These are phyloP conservation scores for Mucor sp. DNA, from an alignment of 371 early-diverging fungal genomes.

Conservation along the genomic window DNA sequence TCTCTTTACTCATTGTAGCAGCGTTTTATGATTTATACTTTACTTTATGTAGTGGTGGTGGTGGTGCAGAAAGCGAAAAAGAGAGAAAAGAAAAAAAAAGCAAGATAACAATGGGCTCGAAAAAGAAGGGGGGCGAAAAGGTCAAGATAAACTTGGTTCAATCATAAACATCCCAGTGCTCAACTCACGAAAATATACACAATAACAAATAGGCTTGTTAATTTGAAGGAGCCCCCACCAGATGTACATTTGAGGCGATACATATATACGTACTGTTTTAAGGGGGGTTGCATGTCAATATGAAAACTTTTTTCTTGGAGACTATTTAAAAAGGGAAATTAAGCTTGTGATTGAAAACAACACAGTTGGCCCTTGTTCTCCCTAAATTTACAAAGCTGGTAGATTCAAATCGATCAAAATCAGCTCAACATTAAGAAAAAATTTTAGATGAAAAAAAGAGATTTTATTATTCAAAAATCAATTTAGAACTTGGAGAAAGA, in stretches of 20 bases:
- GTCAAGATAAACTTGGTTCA: slow-evolving; percentile 1
- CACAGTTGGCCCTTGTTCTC: not conserved
- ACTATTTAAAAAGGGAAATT: not conserved
- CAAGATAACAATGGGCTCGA: not conserved
- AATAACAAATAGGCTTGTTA: slow-evolving; percentile 4
- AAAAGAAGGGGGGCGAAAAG: not conserved
- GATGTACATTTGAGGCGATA: not conserved
- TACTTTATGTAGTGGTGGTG: no score
- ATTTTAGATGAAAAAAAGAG: slow-evolving; percentile 1
- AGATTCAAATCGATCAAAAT: not conserved
- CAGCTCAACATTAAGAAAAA: not conserved
- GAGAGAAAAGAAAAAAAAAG: not conserved
- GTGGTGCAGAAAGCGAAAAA: not conserved
- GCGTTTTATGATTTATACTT: no score
- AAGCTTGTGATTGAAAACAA: not conserved
- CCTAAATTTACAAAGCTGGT: not conserved
- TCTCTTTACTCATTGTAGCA: not conserved
- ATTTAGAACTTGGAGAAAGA: slow-evolving; percentile 95
- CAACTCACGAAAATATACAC: slow-evolving; percentile 3
- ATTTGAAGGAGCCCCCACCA: not conserved
- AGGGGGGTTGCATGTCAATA: slow-evolving; percentile 1
- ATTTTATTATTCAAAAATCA: slow-evolving; percentile 7
- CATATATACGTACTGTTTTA: not conserved
- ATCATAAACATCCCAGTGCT: slow-evolving; percentile 2
- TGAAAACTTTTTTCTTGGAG: not conserved